Conservation (phyloP, 2,329 filamentous ascomycete species). For the Penicillium corylophilum region DNA sequence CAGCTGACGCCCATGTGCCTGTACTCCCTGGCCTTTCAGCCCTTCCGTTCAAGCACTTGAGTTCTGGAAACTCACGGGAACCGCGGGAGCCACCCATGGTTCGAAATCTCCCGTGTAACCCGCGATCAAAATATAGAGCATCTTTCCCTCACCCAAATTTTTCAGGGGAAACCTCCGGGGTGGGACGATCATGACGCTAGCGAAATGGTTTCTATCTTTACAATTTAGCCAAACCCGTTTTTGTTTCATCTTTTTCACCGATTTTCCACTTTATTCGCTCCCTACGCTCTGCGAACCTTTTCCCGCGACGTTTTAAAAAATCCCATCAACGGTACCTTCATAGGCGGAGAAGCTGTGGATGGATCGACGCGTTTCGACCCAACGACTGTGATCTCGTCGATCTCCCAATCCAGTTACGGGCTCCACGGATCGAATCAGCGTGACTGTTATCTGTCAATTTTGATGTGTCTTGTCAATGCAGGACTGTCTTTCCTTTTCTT, state of each 20-base stretch:
- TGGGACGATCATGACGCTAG: slow-evolving; percentile 8
- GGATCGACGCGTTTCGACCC: slow-evolving; percentile 14
- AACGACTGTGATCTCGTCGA: slow-evolving; percentile 6
- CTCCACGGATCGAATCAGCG: slow-evolving; percentile 1
- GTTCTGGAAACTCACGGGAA: neutral
- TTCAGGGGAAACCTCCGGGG: slow-evolving; percentile 3
- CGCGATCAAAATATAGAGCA: neutral
- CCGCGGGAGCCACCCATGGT: slow-evolving; percentile 6
- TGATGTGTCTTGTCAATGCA: slow-evolving; percentile 10
- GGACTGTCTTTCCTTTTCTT: neutral
- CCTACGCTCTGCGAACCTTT: neutral
- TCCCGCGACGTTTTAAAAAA: slow-evolving; percentile 11
- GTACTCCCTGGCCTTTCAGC: too few species aligned
- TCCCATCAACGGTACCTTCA: neutral
- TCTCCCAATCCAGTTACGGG: slow-evolving; percentile 1
- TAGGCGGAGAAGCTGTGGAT: slow-evolving; percentile 1
- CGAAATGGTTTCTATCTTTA: slow-evolving; percentile 1
- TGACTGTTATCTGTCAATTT: slow-evolving; percentile 11
- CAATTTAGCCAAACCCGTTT: neutral
- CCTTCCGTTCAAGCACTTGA: neutral
- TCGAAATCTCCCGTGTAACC: neutral
- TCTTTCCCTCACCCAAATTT: neutral
- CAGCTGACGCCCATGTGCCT: slow-evolving; percentile 13
- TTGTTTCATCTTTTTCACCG: neutral
- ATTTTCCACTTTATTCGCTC: neutral